Evolutionary conservation across 1,284 basidiomycete species (phyloP).

Genomic region (Sphaerobolus stellatus): DNA sequence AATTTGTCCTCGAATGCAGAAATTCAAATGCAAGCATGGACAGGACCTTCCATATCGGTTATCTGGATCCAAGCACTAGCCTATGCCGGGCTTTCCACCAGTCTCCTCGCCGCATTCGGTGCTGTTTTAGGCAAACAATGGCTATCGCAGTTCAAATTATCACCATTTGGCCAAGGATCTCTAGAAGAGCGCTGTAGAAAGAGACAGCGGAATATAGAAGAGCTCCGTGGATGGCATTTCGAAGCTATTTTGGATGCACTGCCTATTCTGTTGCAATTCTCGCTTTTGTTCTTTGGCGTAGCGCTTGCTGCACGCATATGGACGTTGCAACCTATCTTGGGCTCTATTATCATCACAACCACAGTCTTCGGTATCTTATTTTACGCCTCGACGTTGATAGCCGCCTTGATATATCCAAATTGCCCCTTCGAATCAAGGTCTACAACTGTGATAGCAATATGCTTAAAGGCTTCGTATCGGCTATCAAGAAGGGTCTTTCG

Average conservation of each 20-base stretch:
- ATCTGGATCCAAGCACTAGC: neutral
- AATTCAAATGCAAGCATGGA: neutral
- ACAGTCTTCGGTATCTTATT: neutral
- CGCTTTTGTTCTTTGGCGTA: neutral
- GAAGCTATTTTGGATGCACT: neutral
- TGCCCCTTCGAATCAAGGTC: slow-evolving; percentile 1
- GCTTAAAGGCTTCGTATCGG: too few species aligned
- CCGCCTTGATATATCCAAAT: neutral
- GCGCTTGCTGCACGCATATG: neutral
- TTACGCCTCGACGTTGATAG: neutral
- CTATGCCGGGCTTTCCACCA: slow-evolving; percentile 6
- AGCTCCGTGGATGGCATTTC: too few species aligned
- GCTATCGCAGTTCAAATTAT: slow-evolving; percentile 7
- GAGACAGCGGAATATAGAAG: too few species aligned
- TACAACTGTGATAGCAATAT: too few species aligned
- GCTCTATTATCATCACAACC: too few species aligned
- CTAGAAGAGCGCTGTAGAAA: neutral
- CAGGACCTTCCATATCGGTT: neutral
- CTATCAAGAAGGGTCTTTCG: too few species aligned
- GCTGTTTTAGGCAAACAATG: slow-evolving; percentile 13
- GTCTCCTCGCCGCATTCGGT: slow-evolving; percentile 7
- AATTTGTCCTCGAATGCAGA: neutral
- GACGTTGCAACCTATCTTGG: too few species aligned
- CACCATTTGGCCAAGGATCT: neutral
- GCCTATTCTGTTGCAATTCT: slow-evolving; percentile 1